Evolutionary conservation across 208 protist genomes (phyloP), one percentile per base, ranked within the genome.

Genomic region (Leishmania major): DNA sequence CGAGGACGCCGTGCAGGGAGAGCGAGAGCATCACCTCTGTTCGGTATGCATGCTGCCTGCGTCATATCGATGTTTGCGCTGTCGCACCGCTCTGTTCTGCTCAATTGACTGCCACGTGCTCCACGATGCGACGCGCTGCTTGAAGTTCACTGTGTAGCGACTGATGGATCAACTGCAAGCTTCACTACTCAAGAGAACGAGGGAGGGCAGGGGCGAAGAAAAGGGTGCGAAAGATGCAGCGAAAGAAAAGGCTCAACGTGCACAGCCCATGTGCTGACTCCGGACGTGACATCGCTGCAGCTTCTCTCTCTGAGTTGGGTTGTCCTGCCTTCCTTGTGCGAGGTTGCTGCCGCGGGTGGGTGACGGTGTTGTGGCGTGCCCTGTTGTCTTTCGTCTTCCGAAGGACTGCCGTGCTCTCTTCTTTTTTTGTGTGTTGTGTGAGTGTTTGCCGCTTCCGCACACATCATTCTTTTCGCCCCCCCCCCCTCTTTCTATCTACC

Each of bases 81-180:
- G 93, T 62, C 82, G 88, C 15, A 78, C 75, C 60, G 89, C 90
- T 7, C 78, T 94, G n/a, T 94, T 95, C 80, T 96, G 93, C 81
- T 96, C 92, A 1, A 89, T 91, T 43, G 85, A 93, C 40, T 96
- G 93, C 82, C 91, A 95, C 75, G 92, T 91, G 19, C 53, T 89
- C n/a, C 93, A 96, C 76, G 91, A 96, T 25, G 90, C 91, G 7
- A 96, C 92, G 28, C 85, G 93, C 35, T 96, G 93, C 72, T 82
- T 95, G 71, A 96, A 96, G 85, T 96, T 91, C 62, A 95, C 89
- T 11, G 88, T 92, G 43, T 96, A 78, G 86, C 35, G 37, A 10
- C 57, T 22, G 62, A 49, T 35, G 40, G 72, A 75, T 31, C 37
- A 53, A 70, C 17, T 22, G n/a, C 53, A 79, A 35, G 40, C 7